Evolutionary conservation across 805 yeast species (phyloP), one percentile per base, ranked within the genome.

Genomic region (Hanseniaspora guilliermondii): DNA sequence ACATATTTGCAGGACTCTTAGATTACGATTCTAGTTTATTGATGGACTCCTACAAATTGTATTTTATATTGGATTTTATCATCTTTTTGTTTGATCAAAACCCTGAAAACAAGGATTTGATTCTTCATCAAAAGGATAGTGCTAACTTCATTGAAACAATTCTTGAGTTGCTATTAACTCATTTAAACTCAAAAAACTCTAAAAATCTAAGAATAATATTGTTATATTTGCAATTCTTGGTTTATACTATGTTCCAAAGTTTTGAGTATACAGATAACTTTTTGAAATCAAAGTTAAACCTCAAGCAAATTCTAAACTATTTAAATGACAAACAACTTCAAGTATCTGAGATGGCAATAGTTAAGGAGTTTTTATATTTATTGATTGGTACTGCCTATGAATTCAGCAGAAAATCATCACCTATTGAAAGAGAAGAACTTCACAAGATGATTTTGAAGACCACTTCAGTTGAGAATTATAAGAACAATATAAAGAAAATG

Each of bases 21-120:
- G 91, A 85, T 58, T 87, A 85, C 61, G 91, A 89, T 59, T 78
- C 81, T 2, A 83, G 80, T 21, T 65, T 75, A 47, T 78, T 81
- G 53, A 68, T 89, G 35, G 91, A 93, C 60, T 97, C 99, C 0
- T 93, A 88, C 64, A 79, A 81, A 61, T 68, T 80, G 0, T 93
- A 95, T 93, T 89, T 91, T 68, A 79, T 96, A 0, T 71, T 85
- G 2, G 76, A 80, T 4, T 70, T 87, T 4, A 64, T 91, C 22
- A 71, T 84, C 42, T 77, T 76, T 53, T 64, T 88, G 2, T 76
- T 88, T 57, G 53, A 60, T 21, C 64, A 62, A 6, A 58, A 61
- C 32, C 78, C 77, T 53, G 83, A 76, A 38, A 70, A 68, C 56
- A 73, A 73, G 5, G 78, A 74, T 19, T 69, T 78, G 17, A 76